Conservation (phyloP, 2,329 filamentous ascomycete genomes). For the Pleochaeta shiraiana region DNA sequence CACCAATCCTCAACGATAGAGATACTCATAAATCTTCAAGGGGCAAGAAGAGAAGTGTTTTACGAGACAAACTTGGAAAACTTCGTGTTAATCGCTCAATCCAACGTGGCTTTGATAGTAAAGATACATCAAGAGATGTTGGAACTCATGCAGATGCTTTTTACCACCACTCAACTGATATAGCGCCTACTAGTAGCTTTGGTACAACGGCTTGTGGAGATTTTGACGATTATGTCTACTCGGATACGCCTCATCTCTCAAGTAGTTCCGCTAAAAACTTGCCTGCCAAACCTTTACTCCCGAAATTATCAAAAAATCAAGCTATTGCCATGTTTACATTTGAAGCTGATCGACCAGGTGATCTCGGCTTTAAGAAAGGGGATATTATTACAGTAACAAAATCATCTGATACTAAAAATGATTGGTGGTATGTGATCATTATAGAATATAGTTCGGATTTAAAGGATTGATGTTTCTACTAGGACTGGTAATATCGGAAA, state of each 20-base stretch:
- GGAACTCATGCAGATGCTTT: background rate
- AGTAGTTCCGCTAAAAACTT: slow-evolving; percentile 27
- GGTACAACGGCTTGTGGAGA: no score
- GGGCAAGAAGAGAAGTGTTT: slow-evolving; percentile 45
- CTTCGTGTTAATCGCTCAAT: no score
- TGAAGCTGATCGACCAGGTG: slow-evolving; percentile 79
- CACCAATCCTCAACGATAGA: slow-evolving; percentile 42
- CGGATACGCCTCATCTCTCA: slow-evolving; percentile 22
- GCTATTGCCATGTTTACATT: slow-evolving; percentile 86
- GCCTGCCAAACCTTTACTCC: slow-evolving; percentile 66
- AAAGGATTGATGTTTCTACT: slow-evolving; percentile 6
- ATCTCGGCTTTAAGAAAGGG: slow-evolving; percentile 92
- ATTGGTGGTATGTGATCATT: slow-evolving; percentile 56
- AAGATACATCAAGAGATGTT: background rate
- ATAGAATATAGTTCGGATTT: background rate
- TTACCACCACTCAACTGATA: background rate
- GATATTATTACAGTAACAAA: slow-evolving; percentile 91
- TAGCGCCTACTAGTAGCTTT: background rate
- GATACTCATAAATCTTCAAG: background rate
- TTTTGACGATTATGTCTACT: slow-evolving; percentile 31
- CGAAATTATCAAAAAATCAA: slow-evolving; percentile 46
- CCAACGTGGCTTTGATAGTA: background rate
- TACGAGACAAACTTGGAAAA: slow-evolving; percentile 38
- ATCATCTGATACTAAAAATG: slow-evolving; percentile 78
- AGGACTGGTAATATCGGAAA: slow-evolving; percentile 79